Evolutionary conservation across 768 basidiomycete species (phyloP), one percentile per base, ranked within the genome.

Genomic region (Asterophora lycoperdoides): DNA sequence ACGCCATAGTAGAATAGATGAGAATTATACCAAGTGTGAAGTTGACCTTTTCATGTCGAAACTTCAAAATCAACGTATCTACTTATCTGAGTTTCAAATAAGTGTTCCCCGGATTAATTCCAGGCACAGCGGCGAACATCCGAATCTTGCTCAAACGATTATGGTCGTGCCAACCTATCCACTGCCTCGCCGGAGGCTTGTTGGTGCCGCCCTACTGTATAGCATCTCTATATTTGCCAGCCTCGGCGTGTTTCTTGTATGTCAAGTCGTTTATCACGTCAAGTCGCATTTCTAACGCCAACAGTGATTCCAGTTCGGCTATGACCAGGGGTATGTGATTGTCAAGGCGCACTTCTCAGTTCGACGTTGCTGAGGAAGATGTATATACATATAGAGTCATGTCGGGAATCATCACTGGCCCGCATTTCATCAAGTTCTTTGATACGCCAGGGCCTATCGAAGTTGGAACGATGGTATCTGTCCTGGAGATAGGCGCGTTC

Each of bases 381-480:
- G 30, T 35, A 1, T 30, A n/a, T 58, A 87, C 30, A 1, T 30
- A n/a, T 58, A 87, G 86, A 40, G 86, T 88, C 59, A 88, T 89
- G 83, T 83, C 81, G 47, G 90, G 90, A 15, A 80, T 93, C 56
- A 92, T 93, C 64, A 93, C 83, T 26, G 84, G 84, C 0, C 83
- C 84, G n/a, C 76, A 88, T 64, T 89, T 89, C 64, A 79, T 73
- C 55, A 75, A 79, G 36, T 93, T 76, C 67, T 92, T 93, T 70
- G 71, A 84, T 53, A 72, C 79, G 1, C 91, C 89, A 3, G 76
- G 74, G 29, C 74, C 83, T 0, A 67, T 84, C 49, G 75, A 82
- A 59, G 61, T 91, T 23, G 90, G 89, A 20, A 89, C 86, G 8
- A 93, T 93, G 88, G 90, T 93, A 29, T 86, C 91, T n/a, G 86